These are phyloP conservation scores for Umbelopsis sp. DNA, from an alignment of 192 early-diverging fungal species.

Conservation along the genomic window DNA sequence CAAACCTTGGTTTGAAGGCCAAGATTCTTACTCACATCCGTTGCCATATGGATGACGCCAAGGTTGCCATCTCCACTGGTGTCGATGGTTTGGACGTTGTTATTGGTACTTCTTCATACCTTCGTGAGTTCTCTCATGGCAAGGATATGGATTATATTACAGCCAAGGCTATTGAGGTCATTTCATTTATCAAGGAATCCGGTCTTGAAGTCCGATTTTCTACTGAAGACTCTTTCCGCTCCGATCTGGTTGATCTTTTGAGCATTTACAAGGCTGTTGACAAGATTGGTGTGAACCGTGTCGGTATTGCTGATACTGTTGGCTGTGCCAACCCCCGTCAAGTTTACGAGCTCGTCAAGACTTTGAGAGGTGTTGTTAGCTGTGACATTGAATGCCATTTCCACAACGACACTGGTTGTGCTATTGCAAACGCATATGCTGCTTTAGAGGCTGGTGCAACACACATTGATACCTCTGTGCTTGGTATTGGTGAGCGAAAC, in stretches of 20 bases:
- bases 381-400: conserved; percentile 99
- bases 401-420: conserved; percentile 99
- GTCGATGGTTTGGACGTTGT: conserved; percentile 98
- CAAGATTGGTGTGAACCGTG: conserved; percentile 97
- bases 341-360: conserved; percentile 97
- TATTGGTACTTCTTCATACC: conserved; percentile 94
- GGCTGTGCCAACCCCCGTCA: conserved; percentile 98
- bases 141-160: conserved; percentile 99
- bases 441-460: conserved; percentile 97
- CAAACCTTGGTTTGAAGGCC: conserved; percentile 92
- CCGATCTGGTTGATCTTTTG: conserved; percentile 95
- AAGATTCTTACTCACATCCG: conserved; percentile 97
- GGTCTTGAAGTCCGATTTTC: conserved; percentile 98
- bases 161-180: conserved; percentile 94
- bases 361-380: conserved; percentile 90
- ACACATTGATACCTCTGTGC: conserved; percentile 96
- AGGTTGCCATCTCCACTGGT: conserved; percentile 94
- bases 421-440: conserved; percentile 97
- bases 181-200: conserved; percentile 93
- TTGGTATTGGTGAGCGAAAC: conserved; percentile 99
- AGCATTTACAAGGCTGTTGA: conserved; percentile 96
- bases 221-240: conserved; percentile 97
- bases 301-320: conserved; percentile 99
- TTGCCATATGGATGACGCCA: conserved; percentile 99
- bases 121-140: conserved; percentile 98